A percentile compares a stretch with the other conserved stretches of the same genome.
These are phyloP conservation scores for Suhomyces coccinellae DNA, from an alignment of 1,139 yeast genomes.

Conservation along the genomic window DNA sequence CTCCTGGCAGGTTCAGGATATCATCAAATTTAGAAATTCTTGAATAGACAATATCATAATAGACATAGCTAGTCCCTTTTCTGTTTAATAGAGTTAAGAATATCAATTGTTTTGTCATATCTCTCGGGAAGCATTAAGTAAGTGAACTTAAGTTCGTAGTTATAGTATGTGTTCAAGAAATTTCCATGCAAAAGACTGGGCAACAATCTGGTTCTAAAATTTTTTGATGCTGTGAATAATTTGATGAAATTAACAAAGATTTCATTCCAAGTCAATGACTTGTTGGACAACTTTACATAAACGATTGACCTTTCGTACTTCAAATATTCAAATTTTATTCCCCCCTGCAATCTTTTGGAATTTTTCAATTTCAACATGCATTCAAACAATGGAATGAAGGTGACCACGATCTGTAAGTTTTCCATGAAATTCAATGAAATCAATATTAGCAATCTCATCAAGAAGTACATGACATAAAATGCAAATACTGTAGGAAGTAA, in stretches of 20 bases:
- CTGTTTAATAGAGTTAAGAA: slow-evolving; percentile 28
- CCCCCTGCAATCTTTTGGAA: slow-evolving; percentile 87
- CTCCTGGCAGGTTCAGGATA: slow-evolving; percentile 6
- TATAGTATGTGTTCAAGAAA: slow-evolving; percentile 30
- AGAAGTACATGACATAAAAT: slow-evolving; percentile 75
- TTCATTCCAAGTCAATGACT: slow-evolving; percentile 40
- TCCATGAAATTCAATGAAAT: slow-evolving; percentile 56
- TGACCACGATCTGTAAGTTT: slow-evolving; percentile 61
- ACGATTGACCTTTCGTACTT: slow-evolving; percentile 20
- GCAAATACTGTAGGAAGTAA: slow-evolving; percentile 85
- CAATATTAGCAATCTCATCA: slow-evolving; percentile 55
- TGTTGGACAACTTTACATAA: slow-evolving; percentile 37
- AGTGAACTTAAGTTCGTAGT: slow-evolving; percentile 34
- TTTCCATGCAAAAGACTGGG: slow-evolving; percentile 35
- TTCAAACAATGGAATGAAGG: slow-evolving; percentile 86
- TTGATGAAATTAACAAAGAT: slow-evolving; percentile 38
- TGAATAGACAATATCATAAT: not conserved
- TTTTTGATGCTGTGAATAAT: slow-evolving; percentile 34
- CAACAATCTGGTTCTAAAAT: slow-evolving; percentile 30
- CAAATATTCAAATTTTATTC: slow-evolving; percentile 51
- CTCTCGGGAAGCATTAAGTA: slow-evolving; percentile 47
- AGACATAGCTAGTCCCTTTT: not conserved
- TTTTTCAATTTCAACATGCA: slow-evolving; percentile 77
- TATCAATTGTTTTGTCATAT: slow-evolving; percentile 29
- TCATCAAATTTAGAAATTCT: not conserved